phyloP scores from a whole-genome alignment of 169 alveolate species.

The Besnoitia besnoiti region DNA sequence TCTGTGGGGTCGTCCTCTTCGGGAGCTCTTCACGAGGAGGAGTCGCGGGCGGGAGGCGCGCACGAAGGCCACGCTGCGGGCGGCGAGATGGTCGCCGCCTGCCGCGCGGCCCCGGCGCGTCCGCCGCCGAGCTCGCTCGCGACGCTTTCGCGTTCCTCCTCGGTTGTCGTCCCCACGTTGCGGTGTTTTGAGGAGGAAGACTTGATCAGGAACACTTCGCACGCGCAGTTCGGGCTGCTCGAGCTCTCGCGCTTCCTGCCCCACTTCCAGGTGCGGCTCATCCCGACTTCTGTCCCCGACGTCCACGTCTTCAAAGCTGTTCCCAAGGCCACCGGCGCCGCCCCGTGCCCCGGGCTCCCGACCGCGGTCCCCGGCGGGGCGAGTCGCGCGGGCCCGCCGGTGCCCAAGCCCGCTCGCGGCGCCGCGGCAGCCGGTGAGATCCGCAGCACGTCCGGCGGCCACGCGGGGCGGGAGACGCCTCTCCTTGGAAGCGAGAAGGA shows the following conservation, averaged over 20 bases:
- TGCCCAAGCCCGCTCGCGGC: background rate
- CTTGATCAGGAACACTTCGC: background rate
- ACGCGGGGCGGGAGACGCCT: background rate
- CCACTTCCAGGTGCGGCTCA: background rate
- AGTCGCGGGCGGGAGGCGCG: background rate
- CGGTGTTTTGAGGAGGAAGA: slow-evolving; percentile 9
- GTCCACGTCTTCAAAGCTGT: slow-evolving; percentile 38
- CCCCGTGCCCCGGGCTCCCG: background rate
- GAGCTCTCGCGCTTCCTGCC: slow-evolving; percentile 42
- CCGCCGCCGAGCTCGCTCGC: background rate
- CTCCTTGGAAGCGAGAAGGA: background rate
- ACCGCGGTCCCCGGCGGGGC: background rate
- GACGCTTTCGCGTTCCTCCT: background rate
- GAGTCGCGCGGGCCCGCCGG: background rate
- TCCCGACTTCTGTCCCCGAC: slow-evolving; percentile 33
- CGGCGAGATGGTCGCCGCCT: background rate
- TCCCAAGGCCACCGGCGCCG: slow-evolving; percentile 2
- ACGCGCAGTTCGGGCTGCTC: slow-evolving; percentile 31
- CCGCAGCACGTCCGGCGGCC: background rate
- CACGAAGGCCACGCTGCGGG: too few species aligned
- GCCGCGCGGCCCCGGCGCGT: background rate
- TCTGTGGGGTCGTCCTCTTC: too few species aligned
- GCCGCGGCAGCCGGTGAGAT: background rate
- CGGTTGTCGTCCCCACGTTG: background rate
- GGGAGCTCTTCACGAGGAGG: too few species aligned